A percentile compares a stretch with the other conserved stretches of the same genome.
phyloP scores from a whole-genome alignment of 1,139 yeast genomes.

The Meyerozyma guilliermondii region DNA sequence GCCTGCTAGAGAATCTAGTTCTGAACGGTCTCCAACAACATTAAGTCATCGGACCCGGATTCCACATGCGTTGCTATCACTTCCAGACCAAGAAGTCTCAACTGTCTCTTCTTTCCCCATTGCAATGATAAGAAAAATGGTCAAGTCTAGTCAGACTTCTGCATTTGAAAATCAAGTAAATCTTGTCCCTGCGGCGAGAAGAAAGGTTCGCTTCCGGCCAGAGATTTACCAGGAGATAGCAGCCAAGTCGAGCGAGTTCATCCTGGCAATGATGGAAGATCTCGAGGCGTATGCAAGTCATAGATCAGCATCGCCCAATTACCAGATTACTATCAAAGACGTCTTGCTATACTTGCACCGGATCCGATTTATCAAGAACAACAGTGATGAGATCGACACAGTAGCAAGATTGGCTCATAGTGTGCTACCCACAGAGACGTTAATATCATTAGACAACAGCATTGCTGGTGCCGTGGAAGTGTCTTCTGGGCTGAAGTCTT shows the following conservation, averaged over 20 bases:
- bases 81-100: not conserved
- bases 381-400: constrained; percentile 14
- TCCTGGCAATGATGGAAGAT: constrained; percentile 13
- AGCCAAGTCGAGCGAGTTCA: not conserved
- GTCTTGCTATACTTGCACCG: constrained; percentile 31
- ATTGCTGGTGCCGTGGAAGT: constrained; percentile 9
- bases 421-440: constrained; percentile 33
- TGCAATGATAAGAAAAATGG: not conserved
- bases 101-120: not conserved
- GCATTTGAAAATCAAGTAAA: not conserved
- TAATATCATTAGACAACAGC: constrained; percentile 31
- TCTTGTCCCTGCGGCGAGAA: not conserved
- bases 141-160: not conserved
- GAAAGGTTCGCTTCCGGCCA: not conserved
- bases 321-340: constrained; percentile 29
- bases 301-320: constrained; percentile 18
- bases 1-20: not conserved
- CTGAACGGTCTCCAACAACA: not conserved
- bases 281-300: constrained; percentile 18
- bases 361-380: constrained; percentile 9
- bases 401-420: constrained; percentile 31
- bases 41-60: not conserved
- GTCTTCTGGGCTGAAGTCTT: not conserved
- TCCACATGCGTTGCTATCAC: not conserved
- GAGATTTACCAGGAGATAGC: not conserved